A percentile compares a stretch with the other conserved stretches of the same genome.
Evolutionary conservation across 2,329 filamentous ascomycete genomes (phyloP).

Genomic region (Rutstroemia sp.): DNA sequence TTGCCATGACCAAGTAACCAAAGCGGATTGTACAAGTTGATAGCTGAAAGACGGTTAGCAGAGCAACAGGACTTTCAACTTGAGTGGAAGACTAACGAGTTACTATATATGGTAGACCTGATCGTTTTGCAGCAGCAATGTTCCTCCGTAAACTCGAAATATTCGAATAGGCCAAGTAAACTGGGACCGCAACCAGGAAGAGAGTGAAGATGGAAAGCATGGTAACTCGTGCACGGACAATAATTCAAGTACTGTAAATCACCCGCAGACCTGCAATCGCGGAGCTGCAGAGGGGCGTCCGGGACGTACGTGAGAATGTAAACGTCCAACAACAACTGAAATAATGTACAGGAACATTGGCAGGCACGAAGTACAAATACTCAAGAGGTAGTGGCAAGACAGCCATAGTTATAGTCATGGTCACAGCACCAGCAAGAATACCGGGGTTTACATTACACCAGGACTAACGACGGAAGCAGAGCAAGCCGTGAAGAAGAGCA

Average conservation of each 20-base stretch:
- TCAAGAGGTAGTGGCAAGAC: no score
- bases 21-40: slow-evolving; percentile 40
- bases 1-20: slow-evolving; percentile 50
- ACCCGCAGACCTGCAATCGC: background rate
- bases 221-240: background rate
- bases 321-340: no score
- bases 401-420: no score
- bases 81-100: slow-evolving; percentile 38
- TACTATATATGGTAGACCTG: slow-evolving; percentile 45
- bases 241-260: background rate
- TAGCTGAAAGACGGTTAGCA: slow-evolving; percentile 31
- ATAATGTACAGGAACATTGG: no score
- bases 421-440: no score
- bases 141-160: slow-evolving; percentile 35
- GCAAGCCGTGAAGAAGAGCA: no score
- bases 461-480: no score
- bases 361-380: no score
- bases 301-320: background rate
- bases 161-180: slow-evolving; percentile 20
- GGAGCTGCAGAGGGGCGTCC: no score
- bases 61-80: background rate
- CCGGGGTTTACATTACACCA: no score
- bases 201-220: slow-evolving; percentile 22
- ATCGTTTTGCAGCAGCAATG: slow-evolving; percentile 42
- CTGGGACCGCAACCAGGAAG: slow-evolving; percentile 13